Evolutionary conservation across 495 filamentous ascomycete species (phyloP).

Genomic region (Talaromyces ruber): DNA sequence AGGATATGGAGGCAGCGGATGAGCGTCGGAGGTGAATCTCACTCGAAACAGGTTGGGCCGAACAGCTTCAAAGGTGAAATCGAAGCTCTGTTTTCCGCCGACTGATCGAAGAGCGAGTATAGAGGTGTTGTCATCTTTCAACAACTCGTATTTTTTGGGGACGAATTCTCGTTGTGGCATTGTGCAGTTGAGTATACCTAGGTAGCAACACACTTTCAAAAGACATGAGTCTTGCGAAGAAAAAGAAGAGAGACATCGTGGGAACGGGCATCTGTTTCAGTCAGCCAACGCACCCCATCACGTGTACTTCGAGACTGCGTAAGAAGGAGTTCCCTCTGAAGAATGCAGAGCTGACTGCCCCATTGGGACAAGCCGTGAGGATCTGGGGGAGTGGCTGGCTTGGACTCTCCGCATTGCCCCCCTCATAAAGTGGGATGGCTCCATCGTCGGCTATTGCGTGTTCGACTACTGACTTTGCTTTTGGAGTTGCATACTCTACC

Average conservation of each 20-base stretch:
- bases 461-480: too few relatives aligned
- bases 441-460: not conserved
- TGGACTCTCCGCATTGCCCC: not conserved
- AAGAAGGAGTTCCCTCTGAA: not conserved
- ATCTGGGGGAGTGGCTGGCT: not conserved
- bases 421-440: not conserved
- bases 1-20: constrained; percentile 52
- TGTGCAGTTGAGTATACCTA: constrained; percentile 8
- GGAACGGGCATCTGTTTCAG: not conserved
- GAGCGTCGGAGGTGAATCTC: constrained; percentile 49
- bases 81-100: constrained; percentile 25
- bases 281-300: not conserved
- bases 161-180: constrained; percentile 51
- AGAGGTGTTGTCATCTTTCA: constrained; percentile 15
- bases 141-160: constrained; percentile 30
- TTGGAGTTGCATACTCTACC: not conserved
- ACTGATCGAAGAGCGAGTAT: constrained; percentile 34
- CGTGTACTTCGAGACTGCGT: not conserved
- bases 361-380: not conserved
- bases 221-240: not conserved
- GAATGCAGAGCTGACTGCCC: not conserved
- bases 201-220: not conserved
- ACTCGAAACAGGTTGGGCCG: constrained; percentile 55
- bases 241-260: constrained; percentile 6
- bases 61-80: constrained; percentile 51